Percentiles rank a stretch among this genome's conserved stretches.
Conservation (phyloP, 1,139 yeast genomes). For the Zhuliangozyma parablackwelliae region DNA sequence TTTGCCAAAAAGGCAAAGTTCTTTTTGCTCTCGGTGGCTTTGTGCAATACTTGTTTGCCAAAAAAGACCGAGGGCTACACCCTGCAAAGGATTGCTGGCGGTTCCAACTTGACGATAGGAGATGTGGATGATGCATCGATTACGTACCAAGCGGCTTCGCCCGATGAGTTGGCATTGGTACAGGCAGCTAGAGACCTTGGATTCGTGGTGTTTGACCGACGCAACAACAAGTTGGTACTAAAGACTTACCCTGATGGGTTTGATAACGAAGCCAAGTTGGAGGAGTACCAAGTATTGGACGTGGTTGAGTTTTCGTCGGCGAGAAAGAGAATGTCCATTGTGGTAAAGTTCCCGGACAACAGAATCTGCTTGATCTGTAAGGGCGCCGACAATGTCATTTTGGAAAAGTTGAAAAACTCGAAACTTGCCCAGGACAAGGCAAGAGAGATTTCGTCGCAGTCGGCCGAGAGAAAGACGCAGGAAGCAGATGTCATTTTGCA, state of each 20-base stretch:
- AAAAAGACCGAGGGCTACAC: constrained; percentile 20
- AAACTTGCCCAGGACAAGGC: constrained; percentile 61
- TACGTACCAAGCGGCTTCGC: constrained; percentile 88
- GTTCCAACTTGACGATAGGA: background rate
- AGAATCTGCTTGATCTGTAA: constrained; percentile 78
- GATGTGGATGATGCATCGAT: constrained; percentile 43
- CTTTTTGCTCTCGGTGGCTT: constrained; percentile 74
- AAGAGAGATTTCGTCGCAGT: constrained; percentile 54
- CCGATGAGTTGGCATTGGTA: constrained; percentile 91
- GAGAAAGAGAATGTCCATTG: constrained; percentile 92
- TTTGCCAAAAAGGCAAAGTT: constrained; percentile 74
- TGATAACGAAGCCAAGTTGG: constrained; percentile 56
- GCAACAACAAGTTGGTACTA: constrained; percentile 53
- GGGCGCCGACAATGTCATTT: constrained; percentile 93
- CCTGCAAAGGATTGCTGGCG: background rate
- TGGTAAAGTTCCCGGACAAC: constrained; percentile 76
- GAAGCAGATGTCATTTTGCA: constrained; percentile 79
- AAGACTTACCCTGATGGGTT: constrained; percentile 84
- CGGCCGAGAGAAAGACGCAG: constrained; percentile 62
- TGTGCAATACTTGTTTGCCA: constrained; percentile 90
- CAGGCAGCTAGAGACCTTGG: constrained; percentile 96
- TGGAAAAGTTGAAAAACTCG: constrained; percentile 62
- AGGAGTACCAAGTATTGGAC: constrained; percentile 70
- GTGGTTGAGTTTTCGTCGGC: constrained; percentile 81
- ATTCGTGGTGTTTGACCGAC: constrained; percentile 68